Evolutionary conservation across 495 filamentous ascomycete species (phyloP).

Genomic region (Aspergillus diversus): DNA sequence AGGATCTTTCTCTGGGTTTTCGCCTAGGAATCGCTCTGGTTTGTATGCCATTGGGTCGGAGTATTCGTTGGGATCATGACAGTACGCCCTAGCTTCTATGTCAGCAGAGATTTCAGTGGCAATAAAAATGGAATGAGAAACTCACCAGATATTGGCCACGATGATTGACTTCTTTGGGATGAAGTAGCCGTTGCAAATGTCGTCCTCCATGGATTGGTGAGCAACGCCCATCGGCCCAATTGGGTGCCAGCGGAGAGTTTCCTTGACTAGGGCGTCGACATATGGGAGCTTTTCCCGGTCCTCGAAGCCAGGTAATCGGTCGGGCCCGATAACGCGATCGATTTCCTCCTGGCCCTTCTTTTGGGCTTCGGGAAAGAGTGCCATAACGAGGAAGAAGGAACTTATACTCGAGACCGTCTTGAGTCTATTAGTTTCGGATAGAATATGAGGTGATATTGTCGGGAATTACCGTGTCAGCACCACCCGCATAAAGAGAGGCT

Average conservation of each 20-base stretch:
- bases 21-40: constrained; percentile 39
- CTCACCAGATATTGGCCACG: constrained; percentile 51
- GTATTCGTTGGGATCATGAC: constrained; percentile 40
- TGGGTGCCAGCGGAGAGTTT: constrained; percentile 49
- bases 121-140: neutral
- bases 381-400: constrained; percentile 52
- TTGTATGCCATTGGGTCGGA: constrained; percentile 36
- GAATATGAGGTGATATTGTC: neutral
- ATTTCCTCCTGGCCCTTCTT: constrained; percentile 62
- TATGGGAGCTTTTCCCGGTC: constrained; percentile 45
- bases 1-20: constrained; percentile 34
- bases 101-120: too few relatives aligned
- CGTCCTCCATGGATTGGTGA: constrained; percentile 56
- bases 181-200: constrained; percentile 52
- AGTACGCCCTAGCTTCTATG: constrained; percentile 28
- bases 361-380: constrained; percentile 52
- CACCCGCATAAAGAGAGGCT: constrained; percentile 58
- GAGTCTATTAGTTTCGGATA: neutral
- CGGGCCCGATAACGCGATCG: constrained; percentile 52
- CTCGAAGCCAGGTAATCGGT: constrained; percentile 28
- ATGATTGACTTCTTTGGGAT: constrained; percentile 55
- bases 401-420: constrained; percentile 34
- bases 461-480: constrained; percentile 52
- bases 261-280: constrained; percentile 45
- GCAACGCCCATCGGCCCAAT: constrained; percentile 52